Evolutionary conservation across 2,329 filamentous ascomycete species (phyloP), one percentile per base, ranked within the genome.

Genomic region (Sporothrix mexicana): DNA sequence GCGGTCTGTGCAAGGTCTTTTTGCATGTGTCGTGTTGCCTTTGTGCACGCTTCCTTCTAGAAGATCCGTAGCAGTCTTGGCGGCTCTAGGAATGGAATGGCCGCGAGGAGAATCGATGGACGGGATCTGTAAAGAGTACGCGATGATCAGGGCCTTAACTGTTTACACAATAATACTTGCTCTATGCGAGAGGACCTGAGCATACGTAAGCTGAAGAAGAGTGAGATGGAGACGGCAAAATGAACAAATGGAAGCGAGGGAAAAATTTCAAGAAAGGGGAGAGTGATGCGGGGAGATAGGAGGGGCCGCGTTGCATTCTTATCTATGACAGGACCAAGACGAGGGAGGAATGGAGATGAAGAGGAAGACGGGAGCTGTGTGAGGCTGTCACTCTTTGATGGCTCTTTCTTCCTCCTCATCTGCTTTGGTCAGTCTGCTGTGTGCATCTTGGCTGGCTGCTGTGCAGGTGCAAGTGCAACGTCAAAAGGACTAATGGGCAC

Each of bases 261-360:
- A 36, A 36, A 36, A 36, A 61, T 4, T 15, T 62, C 8, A 62
- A 43, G n/a, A 62, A 45, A 64, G 41, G 61, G 41, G 5, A 25
- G 36, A n/a, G 61, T n/a, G 20, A 47, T 66, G n/a, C 41, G 61
- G 41, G 61, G 41, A 15, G 41, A 36, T 66, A 41, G 61, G 41
- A 66, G 41, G 41, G 61, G 61, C 61, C 61, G 61, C 61, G 12
- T 47, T 66, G 61, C 61, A 66, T 66, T 47, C 41, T 66, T 47
- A 47, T 66, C 41, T 15, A 66, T 20, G 20, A 66, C 61, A 66
- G 41, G 61, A 66, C 12, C 15, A 64, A 43, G 6, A 17, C 10
- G 10, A 47, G 20, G 61, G 41, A 25, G 41, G 41, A 47, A 66
- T 66, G 61, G 41, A 66, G 61, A 59, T 36, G 30, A 36, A 5